phyloP scores from a whole-genome alignment of 2,329 filamentous ascomycete species.

The Fusarium nelsonii region DNA sequence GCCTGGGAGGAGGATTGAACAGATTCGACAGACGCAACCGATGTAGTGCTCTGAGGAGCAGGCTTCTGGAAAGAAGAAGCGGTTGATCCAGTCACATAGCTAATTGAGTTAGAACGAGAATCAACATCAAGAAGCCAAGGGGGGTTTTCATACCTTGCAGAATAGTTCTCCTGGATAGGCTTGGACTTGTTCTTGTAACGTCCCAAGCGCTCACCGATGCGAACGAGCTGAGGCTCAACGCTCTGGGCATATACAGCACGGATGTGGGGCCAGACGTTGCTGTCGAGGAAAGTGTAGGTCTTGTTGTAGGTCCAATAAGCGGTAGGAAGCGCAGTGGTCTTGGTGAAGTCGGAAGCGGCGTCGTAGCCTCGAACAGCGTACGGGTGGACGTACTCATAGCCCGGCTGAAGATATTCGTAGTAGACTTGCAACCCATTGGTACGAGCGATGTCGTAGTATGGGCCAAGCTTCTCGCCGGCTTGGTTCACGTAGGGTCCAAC shows the following conservation, averaged over 20 bases:
- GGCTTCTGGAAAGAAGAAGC: slow-evolving; percentile 54
- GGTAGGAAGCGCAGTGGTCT: slow-evolving; percentile 78
- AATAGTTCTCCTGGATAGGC: slow-evolving; percentile 43
- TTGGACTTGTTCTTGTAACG: slow-evolving; percentile 68
- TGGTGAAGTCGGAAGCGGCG: slow-evolving; percentile 73
- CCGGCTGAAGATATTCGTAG: slow-evolving; percentile 78
- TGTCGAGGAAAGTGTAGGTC: slow-evolving; percentile 77
- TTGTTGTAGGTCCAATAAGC: slow-evolving; percentile 77
- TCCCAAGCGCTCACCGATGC: slow-evolving; percentile 90
- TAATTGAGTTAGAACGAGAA: slow-evolving; percentile 24
- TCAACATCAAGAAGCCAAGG: neutral
- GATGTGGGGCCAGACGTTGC: slow-evolving; percentile 83
- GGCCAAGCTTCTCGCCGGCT: slow-evolving; percentile 67
- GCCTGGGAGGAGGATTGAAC: slow-evolving; percentile 49
- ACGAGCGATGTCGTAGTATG: slow-evolving; percentile 78
- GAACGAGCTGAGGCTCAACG: slow-evolving; percentile 93
- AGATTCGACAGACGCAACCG: slow-evolving; percentile 23
- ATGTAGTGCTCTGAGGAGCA: slow-evolving; percentile 48
- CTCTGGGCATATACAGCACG: slow-evolving; percentile 87
- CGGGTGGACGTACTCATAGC: slow-evolving; percentile 79
- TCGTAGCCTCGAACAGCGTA: slow-evolving; percentile 78
- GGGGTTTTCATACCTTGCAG: slow-evolving; percentile 27
- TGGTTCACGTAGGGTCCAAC: slow-evolving; percentile 81
- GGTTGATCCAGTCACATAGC: slow-evolving; percentile 44
- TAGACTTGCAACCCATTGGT: slow-evolving; percentile 76